Conservation (phyloP, 352 stramenopile species). For the Globisporangium apiculatum region DNA sequence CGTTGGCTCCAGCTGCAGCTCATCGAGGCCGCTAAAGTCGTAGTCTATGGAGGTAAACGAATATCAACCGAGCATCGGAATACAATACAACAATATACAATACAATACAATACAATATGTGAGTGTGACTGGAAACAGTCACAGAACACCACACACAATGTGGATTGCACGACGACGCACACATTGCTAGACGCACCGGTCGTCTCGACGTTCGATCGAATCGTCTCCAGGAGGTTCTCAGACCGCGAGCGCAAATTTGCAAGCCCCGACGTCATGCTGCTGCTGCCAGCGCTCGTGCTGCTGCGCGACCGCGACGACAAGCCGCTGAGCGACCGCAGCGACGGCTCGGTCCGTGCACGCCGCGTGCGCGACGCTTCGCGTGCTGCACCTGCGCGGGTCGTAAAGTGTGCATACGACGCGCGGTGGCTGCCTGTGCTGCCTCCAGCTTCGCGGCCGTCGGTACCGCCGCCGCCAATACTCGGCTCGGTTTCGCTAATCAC, state of each 20-base stretch:
- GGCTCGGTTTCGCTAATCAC: constrained; percentile 7
- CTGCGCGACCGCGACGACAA: neutral
- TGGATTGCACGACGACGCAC: neutral
- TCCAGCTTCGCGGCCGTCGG: neutral
- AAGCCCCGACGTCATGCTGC: constrained; percentile 10
- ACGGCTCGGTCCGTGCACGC: constrained; percentile 5
- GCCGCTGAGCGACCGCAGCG: constrained; percentile 1
- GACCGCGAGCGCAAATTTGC: constrained; percentile 27
- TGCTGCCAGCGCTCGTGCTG: neutral
- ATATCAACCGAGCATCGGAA: too few species aligned
- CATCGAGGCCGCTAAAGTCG: constrained; percentile 13
- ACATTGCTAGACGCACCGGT: constrained; percentile 9
- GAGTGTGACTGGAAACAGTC: too few species aligned
- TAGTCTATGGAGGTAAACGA: constrained; percentile 10
- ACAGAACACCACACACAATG: too few species aligned
- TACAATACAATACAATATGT: too few species aligned
- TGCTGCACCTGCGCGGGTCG: neutral
- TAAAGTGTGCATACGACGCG: constrained; percentile 11
- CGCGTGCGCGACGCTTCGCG: constrained; percentile 1
- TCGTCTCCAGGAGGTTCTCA: constrained; percentile 25
- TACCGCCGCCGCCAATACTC: neutral
- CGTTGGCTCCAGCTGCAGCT: constrained; percentile 7
- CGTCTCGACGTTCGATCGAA: constrained; percentile 40
- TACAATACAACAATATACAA: too few species aligned
- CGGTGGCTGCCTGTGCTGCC: constrained; percentile 3